phyloP scores from a whole-genome alignment of 148 eudicot species.

The Talinum fruticosum region DNA sequence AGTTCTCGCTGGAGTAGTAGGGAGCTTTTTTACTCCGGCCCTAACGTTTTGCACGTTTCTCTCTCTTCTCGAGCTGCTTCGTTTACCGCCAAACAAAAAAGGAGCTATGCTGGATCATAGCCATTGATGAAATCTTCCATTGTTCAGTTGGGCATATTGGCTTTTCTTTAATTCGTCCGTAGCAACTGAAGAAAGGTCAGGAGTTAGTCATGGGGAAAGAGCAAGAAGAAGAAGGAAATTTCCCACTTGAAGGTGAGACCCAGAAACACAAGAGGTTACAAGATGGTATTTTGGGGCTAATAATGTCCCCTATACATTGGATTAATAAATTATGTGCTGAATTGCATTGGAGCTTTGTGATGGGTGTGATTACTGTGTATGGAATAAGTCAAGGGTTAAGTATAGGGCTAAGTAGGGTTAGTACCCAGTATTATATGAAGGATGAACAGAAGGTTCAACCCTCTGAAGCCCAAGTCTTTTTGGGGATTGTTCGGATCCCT shows the following conservation, averaged over 20 bases:
- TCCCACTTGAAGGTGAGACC: slow-evolving; percentile 9
- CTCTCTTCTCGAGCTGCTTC: not conserved
- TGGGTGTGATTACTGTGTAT: slow-evolving; percentile 26
- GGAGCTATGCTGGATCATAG: not conserved
- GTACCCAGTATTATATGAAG: slow-evolving; percentile 56
- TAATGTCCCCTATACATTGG: slow-evolving; percentile 22
- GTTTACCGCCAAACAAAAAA: not conserved
- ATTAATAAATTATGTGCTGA: slow-evolving; percentile 21
- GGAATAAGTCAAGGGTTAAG: slow-evolving; percentile 34
- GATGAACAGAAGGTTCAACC: slow-evolving; percentile 94
- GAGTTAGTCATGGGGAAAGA: slow-evolving; percentile 5
- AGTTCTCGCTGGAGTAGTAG: no score
- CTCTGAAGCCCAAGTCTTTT: slow-evolving; percentile 78
- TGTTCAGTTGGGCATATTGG: not conserved
- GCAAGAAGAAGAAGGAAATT: not conserved
- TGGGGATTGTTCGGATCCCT: slow-evolving; percentile 69
- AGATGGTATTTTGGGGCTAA: slow-evolving; percentile 12
- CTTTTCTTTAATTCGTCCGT: not conserved
- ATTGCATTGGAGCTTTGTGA: slow-evolving; percentile 34
- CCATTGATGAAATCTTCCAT: not conserved
- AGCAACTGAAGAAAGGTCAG: not conserved
- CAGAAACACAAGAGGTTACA: slow-evolving; percentile 18
- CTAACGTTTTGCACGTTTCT: not conserved
- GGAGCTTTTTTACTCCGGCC: not conserved
- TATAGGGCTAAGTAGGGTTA: slow-evolving; percentile 23